Conservation (phyloP, 345 rosid genomes). For the Sonneratia alba region DNA sequence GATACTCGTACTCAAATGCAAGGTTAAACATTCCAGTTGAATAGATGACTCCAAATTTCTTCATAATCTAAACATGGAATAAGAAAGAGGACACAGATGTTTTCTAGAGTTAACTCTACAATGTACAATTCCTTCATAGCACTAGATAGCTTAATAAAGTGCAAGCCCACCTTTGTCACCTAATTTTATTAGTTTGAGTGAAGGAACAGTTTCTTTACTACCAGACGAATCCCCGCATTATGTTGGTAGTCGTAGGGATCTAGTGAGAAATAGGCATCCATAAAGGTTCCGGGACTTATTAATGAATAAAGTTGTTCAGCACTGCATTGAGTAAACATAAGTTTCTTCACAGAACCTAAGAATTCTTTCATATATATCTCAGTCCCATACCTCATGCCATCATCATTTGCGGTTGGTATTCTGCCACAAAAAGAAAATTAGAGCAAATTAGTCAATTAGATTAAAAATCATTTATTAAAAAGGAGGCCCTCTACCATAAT, state of each 20-base stretch:
- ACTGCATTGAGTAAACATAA: slow-evolving; percentile 34
- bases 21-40: no score
- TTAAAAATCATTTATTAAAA: neutral
- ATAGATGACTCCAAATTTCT: no score
- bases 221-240: slow-evolving; percentile 60
- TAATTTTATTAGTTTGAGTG: slow-evolving; percentile 11
- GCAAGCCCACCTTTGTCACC: neutral
- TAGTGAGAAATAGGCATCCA: slow-evolving; percentile 58
- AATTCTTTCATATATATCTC: slow-evolving; percentile 57
- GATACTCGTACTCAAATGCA: no score
- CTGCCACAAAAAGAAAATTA: slow-evolving; percentile 23
- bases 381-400: slow-evolving; percentile 37
- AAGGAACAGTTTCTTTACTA: slow-evolving; percentile 52
- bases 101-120: neutral
- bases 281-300: slow-evolving; percentile 28
- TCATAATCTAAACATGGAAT: no score
- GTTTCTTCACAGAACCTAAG: slow-evolving; percentile 42
- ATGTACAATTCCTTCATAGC: neutral
- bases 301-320: slow-evolving; percentile 37
- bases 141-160: neutral
- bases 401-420: slow-evolving; percentile 41
- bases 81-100: no score
- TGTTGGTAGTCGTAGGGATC: slow-evolving; percentile 68
- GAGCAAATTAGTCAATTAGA: neutral
- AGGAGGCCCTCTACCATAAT: neutral